Evolutionary conservation across 176 grass and related monocot species (phyloP).

Genomic region (Raddia distichophylla): DNA sequence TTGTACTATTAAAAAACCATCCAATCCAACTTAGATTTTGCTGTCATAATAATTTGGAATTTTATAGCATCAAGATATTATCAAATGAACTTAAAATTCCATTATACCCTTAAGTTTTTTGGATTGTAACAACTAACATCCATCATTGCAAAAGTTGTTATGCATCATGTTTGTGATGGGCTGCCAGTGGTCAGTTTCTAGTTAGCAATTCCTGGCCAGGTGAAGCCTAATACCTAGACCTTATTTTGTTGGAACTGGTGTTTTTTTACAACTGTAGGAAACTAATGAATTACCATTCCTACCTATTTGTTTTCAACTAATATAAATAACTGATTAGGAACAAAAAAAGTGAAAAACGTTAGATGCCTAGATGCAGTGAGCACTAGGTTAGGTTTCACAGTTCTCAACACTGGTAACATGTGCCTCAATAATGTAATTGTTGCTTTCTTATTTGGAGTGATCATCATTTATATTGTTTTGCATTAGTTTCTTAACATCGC

Average conservation of each 20-base stretch:
- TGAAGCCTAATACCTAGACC: background rate
- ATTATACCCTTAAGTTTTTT: background rate
- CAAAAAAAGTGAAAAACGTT: background rate
- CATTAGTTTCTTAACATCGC: constrained; percentile 18
- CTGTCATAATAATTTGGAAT: background rate
- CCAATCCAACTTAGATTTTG: background rate
- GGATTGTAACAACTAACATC: background rate
- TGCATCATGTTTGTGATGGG: background rate
- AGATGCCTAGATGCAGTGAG: background rate
- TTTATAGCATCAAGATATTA: constrained; percentile 3
- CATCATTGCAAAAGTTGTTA: background rate
- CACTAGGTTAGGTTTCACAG: background rate
- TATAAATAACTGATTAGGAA: background rate
- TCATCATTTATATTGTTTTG: background rate
- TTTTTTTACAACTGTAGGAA: background rate
- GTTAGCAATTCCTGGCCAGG: background rate
- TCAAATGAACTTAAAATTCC: constrained; percentile 9
- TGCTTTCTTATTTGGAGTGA: background rate
- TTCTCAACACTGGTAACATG: constrained; percentile 10
- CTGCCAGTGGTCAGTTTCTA: background rate
- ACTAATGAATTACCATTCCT: background rate
- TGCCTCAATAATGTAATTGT: background rate
- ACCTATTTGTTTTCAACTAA: background rate
- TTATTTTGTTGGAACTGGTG: background rate
- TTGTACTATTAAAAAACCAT: background rate